Conservation (phyloP, 164 flowering plant genomes). For the Sedum album region DNA sequence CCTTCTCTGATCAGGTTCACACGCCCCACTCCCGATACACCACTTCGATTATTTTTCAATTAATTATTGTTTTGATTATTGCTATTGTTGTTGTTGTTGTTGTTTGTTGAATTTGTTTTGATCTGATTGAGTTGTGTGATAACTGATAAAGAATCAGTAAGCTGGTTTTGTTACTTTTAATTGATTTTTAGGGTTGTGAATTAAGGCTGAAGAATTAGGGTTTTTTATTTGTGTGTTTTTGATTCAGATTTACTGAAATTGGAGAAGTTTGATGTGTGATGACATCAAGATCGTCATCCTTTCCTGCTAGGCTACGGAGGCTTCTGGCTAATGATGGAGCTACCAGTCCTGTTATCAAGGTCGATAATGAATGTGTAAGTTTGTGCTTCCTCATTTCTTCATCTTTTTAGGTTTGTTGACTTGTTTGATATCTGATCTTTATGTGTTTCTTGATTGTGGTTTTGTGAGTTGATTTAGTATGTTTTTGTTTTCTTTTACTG, state of each 20-base stretch:
- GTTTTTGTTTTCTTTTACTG: no score
- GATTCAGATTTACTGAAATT: not conserved
- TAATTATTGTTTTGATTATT: not conserved
- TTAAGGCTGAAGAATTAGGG: not conserved
- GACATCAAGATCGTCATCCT: slow-evolving; percentile 1
- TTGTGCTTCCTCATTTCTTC: not conserved
- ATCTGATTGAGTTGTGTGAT: not conserved
- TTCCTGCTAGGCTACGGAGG: slow-evolving; percentile 5
- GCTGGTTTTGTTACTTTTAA: not conserved
- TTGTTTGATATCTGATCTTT: not conserved
- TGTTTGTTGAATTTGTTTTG: not conserved
- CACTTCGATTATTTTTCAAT: not conserved
- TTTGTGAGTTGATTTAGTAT: no score
- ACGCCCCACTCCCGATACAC: not conserved
- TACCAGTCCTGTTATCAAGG: not conserved
- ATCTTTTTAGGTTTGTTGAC: no score
- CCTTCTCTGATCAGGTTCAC: not conserved
- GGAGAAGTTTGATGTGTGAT: slow-evolving; percentile 4
- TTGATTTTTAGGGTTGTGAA: not conserved
- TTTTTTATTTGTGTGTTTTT: not conserved
- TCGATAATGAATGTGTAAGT: slow-evolving; percentile 9
- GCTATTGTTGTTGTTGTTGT: not conserved
- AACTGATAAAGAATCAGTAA: not conserved
- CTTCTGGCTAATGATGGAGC: slow-evolving; percentile 4
- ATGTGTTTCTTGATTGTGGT: no score